Conservation (phyloP, 2,329 filamentous ascomycete species). For the Nemania sp. region DNA sequence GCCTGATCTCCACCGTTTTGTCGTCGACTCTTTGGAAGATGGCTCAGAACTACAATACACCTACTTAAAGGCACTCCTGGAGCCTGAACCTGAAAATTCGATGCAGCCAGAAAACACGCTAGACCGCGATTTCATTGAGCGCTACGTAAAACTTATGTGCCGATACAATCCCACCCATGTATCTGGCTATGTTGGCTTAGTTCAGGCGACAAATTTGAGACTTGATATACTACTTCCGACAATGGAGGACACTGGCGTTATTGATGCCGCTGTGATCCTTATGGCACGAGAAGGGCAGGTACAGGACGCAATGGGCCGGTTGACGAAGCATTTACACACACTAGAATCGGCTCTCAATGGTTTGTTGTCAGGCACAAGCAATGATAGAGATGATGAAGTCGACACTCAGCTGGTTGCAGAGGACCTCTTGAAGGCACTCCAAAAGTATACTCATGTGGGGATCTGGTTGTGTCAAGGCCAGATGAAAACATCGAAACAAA, state of each 20-base stretch:
- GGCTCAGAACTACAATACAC: slow-evolving; percentile 68
- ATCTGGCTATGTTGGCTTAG: slow-evolving; percentile 76
- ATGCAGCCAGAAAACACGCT: slow-evolving; percentile 40
- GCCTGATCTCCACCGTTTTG: slow-evolving; percentile 65
- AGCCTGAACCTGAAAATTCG: slow-evolving; percentile 52
- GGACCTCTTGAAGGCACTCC: slow-evolving; percentile 74
- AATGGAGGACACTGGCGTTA: slow-evolving; percentile 85
- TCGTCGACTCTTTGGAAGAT: slow-evolving; percentile 65
- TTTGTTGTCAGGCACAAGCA: slow-evolving; percentile 64
- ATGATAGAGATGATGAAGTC: slow-evolving; percentile 60
- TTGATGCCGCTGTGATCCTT: slow-evolving; percentile 90
- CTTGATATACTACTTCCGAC: slow-evolving; percentile 80
- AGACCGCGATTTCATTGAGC: slow-evolving; percentile 70
- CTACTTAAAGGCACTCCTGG: slow-evolving; percentile 78
- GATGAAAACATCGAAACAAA: slow-evolving; percentile 61
- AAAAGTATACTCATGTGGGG: slow-evolving; percentile 90
- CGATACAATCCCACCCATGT: slow-evolving; percentile 80
- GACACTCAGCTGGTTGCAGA: slow-evolving; percentile 66
- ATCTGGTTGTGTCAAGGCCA: slow-evolving; percentile 95
- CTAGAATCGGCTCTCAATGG: slow-evolving; percentile 78
- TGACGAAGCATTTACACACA: slow-evolving; percentile 78
- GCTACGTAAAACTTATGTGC: slow-evolving; percentile 91
- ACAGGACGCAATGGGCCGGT: slow-evolving; percentile 78
- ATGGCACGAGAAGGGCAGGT: slow-evolving; percentile 88
- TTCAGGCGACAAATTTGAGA: slow-evolving; percentile 76